Percentiles rank a stretch among this genome's conserved stretches.
Evolutionary conservation across 768 basidiomycete species (phyloP).

Genomic region (Auricularia sp.): DNA sequence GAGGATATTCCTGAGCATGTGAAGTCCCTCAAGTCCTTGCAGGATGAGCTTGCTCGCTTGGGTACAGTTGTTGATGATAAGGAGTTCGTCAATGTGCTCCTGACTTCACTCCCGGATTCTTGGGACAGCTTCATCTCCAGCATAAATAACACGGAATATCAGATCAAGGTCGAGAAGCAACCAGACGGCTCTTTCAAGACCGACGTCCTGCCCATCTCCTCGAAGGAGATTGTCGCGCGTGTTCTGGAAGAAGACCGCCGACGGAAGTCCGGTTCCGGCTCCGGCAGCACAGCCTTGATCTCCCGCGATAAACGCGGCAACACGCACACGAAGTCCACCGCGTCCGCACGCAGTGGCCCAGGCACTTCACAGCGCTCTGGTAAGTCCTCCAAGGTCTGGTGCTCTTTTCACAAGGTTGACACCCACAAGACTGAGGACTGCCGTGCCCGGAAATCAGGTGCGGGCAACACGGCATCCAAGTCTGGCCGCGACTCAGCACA

Average conservation of each 20-base stretch:
- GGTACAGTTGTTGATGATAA: slow-evolving; percentile 17
- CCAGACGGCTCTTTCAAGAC: background rate
- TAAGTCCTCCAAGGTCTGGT: no score
- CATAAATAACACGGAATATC: slow-evolving; percentile 12
- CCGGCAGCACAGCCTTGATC: background rate
- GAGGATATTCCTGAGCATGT: slow-evolving; percentile 25
- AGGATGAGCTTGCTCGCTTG: slow-evolving; percentile 17
- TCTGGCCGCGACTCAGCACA: background rate
- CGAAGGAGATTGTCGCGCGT: slow-evolving; percentile 9
- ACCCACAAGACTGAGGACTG: background rate
- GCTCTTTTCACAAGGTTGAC: background rate
- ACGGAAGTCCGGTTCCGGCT: background rate
- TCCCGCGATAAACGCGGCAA: background rate
- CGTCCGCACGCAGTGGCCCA: no score
- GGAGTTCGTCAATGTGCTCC: slow-evolving; percentile 23
- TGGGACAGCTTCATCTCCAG: slow-evolving; percentile 25
- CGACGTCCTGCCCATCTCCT: background rate
- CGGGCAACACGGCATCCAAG: background rate
- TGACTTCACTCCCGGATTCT: slow-evolving; percentile 24
- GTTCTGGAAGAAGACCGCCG: slow-evolving; percentile 8
- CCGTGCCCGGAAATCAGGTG: background rate
- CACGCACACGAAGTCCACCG: no score
- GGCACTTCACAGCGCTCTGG: no score
- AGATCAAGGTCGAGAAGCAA: background rate
- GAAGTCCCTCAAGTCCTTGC: slow-evolving; percentile 15